Conservation (phyloP, 441 rosid genomes). For the Brassica balearica region DNA sequence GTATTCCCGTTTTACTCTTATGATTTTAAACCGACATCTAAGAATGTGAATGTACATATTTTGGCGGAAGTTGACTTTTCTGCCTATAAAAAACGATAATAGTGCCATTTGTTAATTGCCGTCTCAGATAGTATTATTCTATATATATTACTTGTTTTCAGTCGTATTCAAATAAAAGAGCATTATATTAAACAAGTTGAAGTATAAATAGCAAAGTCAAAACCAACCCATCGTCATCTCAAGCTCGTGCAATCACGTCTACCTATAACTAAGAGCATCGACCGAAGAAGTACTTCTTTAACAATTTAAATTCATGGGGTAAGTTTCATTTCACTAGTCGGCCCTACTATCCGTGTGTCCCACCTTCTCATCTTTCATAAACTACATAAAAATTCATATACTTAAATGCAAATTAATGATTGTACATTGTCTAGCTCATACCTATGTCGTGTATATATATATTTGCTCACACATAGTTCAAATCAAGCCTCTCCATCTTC, state of each 20-base stretch:
- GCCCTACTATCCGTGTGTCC: conserved; percentile 50
- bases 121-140: conserved; percentile 11
- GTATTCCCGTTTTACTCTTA: not conserved
- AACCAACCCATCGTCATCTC: conserved; percentile 27
- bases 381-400: not conserved
- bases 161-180: conserved; percentile 2
- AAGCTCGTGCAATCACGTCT: conserved; percentile 67
- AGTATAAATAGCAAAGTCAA: conserved; percentile 32
- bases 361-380: conserved; percentile 42
- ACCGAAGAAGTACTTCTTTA: conserved; percentile 16
- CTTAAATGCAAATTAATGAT: not conserved
- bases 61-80: conserved; percentile 3
- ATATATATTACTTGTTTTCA: not conserved
- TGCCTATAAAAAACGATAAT: not conserved
- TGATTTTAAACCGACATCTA: not conserved
- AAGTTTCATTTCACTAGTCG: conserved; percentile 35
- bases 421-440: not conserved
- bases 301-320: not conserved
- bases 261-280: conserved; percentile 24
- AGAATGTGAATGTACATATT: not conserved
- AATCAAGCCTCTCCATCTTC: conserved; percentile 19
- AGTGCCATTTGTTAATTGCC: conserved; percentile 10
- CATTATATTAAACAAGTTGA: conserved; percentile 6
- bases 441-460: conserved; percentile 20
- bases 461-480: conserved; percentile 22